Evolutionary conservation across 2,329 filamentous ascomycete genomes (phyloP).

Genomic region (Hymenoscyphus fraxineus): DNA sequence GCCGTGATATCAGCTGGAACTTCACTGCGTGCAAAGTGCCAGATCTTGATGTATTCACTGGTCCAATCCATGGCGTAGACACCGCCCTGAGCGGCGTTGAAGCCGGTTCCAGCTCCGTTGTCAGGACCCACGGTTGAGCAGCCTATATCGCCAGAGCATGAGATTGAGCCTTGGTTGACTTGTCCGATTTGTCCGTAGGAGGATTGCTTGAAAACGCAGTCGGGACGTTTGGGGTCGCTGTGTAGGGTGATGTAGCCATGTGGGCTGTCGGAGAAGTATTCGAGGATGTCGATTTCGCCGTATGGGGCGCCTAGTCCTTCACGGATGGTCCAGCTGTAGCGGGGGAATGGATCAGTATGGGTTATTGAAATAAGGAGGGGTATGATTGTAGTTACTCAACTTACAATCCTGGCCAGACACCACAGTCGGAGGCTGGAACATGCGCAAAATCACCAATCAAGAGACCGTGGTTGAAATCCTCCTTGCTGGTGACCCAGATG

Average conservation of each 20-base stretch:
- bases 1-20: constrained; percentile 35
- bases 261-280: constrained; percentile 3
- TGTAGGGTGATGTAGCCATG: constrained; percentile 17
- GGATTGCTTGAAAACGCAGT: constrained; percentile 22
- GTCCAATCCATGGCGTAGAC: constrained; percentile 55
- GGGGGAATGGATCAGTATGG: neutral
- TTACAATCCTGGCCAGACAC: constrained; percentile 36
- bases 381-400: constrained; percentile 17
- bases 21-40: constrained; percentile 47
- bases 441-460: constrained; percentile 46
- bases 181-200: neutral
- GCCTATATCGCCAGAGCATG: neutral
- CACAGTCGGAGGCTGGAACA: constrained; percentile 38
- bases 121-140: neutral
- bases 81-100: constrained; percentile 36
- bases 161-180: neutral
- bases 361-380: neutral
- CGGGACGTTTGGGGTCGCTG: neutral
- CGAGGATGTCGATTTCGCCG: constrained; percentile 10
- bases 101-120: constrained; percentile 3
- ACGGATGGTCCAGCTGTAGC: constrained; percentile 16
- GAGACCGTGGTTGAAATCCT: constrained; percentile 43
- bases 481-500: constrained; percentile 43
- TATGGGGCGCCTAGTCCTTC: neutral
- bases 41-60: constrained; percentile 42